A percentile compares a stretch with the other conserved stretches of the same genome.
phyloP scores from a whole-genome alignment of 164 flowering plant species.

The Saururus chinensis region DNA sequence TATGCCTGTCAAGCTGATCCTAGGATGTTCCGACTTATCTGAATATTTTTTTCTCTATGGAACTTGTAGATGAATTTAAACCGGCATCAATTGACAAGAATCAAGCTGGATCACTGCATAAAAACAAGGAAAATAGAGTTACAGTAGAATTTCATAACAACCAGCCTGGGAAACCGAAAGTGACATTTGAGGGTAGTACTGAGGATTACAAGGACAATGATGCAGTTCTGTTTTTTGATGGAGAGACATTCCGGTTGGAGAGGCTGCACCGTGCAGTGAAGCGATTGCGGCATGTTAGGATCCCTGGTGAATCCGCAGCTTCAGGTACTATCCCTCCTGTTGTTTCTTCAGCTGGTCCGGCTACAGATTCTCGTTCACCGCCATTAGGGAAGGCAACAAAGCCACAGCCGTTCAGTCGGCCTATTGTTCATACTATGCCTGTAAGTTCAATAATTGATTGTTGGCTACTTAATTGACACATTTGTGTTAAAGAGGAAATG shows the following conservation, averaged over 20 bases:
- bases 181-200: slow-evolving; percentile 63
- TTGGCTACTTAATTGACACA: background rate
- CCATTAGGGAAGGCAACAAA: slow-evolving; percentile 40
- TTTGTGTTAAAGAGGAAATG: too few relatives aligned
- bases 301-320: slow-evolving; percentile 57
- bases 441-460: slow-evolving; percentile 23
- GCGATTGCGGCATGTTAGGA: slow-evolving; percentile 57
- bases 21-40: background rate
- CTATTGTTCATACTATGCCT: slow-evolving; percentile 26
- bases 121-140: slow-evolving; percentile 73
- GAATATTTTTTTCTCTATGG: background rate
- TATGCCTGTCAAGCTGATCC: background rate
- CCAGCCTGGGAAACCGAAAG: slow-evolving; percentile 75
- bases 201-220: slow-evolving; percentile 88
- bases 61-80: slow-evolving; percentile 52
- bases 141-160: slow-evolving; percentile 75
- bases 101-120: slow-evolving; percentile 61
- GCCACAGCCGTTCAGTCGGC: slow-evolving; percentile 21
- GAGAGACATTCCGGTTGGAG: slow-evolving; percentile 65
- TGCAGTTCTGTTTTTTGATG: slow-evolving; percentile 83
- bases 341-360: slow-evolving; percentile 14
- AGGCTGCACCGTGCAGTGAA: slow-evolving; percentile 85
- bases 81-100: slow-evolving; percentile 88
- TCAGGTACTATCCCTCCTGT: slow-evolving; percentile 11
- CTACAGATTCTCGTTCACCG: slow-evolving; percentile 35